Evolutionary conservation across 371 early-diverging fungal species (phyloP).

Genomic region (Mortierella sp.): DNA sequence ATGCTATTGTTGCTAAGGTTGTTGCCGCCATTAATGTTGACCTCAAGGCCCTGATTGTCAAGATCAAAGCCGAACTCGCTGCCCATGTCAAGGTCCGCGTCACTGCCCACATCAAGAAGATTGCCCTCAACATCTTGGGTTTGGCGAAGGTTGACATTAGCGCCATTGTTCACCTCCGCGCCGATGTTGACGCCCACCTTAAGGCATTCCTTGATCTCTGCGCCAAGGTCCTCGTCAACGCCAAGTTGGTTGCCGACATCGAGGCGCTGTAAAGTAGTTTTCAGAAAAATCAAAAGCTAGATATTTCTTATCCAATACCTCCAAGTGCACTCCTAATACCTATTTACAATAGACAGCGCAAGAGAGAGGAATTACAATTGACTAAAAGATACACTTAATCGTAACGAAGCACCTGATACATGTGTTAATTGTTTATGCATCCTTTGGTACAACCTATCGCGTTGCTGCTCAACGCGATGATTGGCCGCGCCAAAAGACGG

Average conservation of each 20-base stretch:
- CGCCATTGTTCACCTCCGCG: conserved; percentile 14
- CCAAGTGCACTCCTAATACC: too few species aligned
- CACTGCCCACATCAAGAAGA: conserved; percentile 15
- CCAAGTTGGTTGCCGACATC: conserved; percentile 17
- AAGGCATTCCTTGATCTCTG: conserved; percentile 26
- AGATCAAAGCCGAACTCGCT: conserved; percentile 27
- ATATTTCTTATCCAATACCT: too few species aligned
- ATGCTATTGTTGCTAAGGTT: conserved; percentile 21
- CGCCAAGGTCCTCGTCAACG: conserved; percentile 17
- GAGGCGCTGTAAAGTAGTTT: conserved; percentile 16
- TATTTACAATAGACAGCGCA: too few species aligned
- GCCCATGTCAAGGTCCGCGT: conserved; percentile 14
- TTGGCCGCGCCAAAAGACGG: too few species aligned
- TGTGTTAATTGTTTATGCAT: too few species aligned
- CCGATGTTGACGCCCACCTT: conserved; percentile 20
- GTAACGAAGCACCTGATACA: too few species aligned
- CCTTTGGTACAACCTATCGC: too few species aligned
- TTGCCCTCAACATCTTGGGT: conserved; percentile 15
- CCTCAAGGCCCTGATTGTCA: conserved; percentile 20
- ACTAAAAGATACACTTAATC: too few species aligned
- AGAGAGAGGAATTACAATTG: too few species aligned
- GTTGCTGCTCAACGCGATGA: too few species aligned
- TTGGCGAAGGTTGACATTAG: conserved; percentile 18
- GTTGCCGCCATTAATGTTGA: conserved; percentile 18
- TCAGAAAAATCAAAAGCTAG: too few species aligned